Base-by-base conservation (phyloP, 352 stramenopile species). In the Pythium dissotocum region DNA sequence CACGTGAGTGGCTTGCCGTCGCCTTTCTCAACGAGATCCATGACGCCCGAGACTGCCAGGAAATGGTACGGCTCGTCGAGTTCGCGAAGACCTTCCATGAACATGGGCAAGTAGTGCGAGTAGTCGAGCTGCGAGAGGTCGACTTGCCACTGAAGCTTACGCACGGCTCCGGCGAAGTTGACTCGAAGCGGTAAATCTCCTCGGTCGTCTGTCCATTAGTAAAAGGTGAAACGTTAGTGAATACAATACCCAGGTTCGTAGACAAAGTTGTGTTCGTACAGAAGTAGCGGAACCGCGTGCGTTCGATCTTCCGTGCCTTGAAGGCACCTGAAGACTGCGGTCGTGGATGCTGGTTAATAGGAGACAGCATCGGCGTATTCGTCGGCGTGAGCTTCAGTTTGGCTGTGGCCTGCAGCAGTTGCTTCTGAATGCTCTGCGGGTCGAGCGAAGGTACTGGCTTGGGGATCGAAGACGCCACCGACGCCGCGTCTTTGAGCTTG, bases 71-170 rank as follows among this genome's bases (percentile, higher is more conserved):
- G 91, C 65, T 95, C 82, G 59, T 95, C 78, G 33, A 90, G 63
- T 33, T 97, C 92, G n/a, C 91, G 86, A 6, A 98, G 70, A 0
- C 93, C 93, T 59, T 98, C 93, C 73, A 98, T 94, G 77, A 98
- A 98, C 44, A 98, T 72, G 7, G 93, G 93, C 54, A 98, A 65
- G 66, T 97, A 97, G 73, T 94, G 85, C 0, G 75, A 65, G 72
- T 92, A 97, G 74, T 97, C 89, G 24, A 97, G 73, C 36, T 87
- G 75, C 28, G 77, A 69, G 55, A 92, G 44, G 59, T 91, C 78
- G 6, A 86, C 76, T 35, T 87, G 80, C 82, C 82, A 91, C 63
- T 89, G 80, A 0, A 91, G 71, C 73, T 92, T 94, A 54, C 85
- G 82, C 24, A 92, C 82, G 1, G 83, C 85, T 1, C 83, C 85